phyloP scores from a whole-genome alignment of 208 protist genomes.

The Wallacemonas sp. region DNA sequence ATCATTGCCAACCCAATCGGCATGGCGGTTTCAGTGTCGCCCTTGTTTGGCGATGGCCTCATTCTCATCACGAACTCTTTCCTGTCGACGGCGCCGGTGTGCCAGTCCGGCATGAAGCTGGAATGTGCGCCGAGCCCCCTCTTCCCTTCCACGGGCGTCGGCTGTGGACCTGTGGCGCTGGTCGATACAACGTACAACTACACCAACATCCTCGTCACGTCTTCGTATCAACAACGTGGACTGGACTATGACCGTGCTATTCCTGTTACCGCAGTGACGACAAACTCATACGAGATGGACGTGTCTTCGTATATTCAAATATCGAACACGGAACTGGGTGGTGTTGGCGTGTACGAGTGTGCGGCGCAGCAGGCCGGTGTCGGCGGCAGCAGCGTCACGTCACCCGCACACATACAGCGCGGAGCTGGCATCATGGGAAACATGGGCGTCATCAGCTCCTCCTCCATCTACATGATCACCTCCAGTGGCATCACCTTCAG shows the following conservation, averaged over 20 bases:
- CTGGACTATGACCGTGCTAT: conserved; percentile 30
- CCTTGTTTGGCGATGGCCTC: conserved; percentile 12
- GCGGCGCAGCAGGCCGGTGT: background rate
- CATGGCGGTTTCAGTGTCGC: conserved; percentile 26
- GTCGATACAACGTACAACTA: conserved; percentile 27
- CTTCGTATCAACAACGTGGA: conserved; percentile 23
- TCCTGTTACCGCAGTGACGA: conserved; percentile 14
- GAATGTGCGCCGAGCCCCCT: conserved; percentile 21
- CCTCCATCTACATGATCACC: conserved; percentile 22
- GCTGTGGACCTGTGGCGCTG: conserved; percentile 28
- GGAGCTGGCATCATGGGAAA: conserved; percentile 32
- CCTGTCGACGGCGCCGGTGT: conserved; percentile 24
- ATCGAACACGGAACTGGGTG: background rate
- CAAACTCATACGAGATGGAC: conserved; percentile 4
- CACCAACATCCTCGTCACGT: conserved; percentile 25
- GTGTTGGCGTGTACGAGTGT: conserved; percentile 5
- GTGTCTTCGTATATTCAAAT: background rate
- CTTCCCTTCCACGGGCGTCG: background rate
- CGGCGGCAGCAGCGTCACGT: background rate
- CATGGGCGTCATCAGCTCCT: conserved; percentile 17
- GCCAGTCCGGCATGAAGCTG: conserved; percentile 11
- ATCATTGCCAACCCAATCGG: conserved; percentile 42
- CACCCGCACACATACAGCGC: background rate
- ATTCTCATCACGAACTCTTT: conserved; percentile 18
- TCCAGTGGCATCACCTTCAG: conserved; percentile 1